Percentiles rank a stretch among this genome's conserved stretches.
phyloP scores from a whole-genome alignment of 257 asterid species.

The Solanum paucissectum region DNA sequence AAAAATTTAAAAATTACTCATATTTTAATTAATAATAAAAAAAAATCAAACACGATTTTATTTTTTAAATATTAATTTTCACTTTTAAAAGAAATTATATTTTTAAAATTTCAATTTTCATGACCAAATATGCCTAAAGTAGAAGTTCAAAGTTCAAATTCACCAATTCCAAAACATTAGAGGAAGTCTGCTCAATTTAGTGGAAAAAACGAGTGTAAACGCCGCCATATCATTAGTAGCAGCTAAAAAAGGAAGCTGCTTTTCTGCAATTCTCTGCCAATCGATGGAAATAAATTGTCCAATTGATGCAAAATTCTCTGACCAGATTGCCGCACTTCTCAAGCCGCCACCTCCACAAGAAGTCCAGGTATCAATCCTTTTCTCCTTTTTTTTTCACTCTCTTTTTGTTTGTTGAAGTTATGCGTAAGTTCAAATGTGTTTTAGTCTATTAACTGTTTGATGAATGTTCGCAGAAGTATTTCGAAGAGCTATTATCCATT shows the following conservation, averaged over 20 bases:
- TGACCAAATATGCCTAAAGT: background rate
- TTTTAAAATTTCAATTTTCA: too few species aligned
- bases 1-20: too few species aligned
- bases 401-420: background rate
- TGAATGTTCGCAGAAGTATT: slow-evolving; percentile 43
- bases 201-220: background rate
- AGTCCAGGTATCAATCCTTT: slow-evolving; percentile 35
- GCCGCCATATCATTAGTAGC: background rate
- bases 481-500: slow-evolving; percentile 35
- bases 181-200: background rate
- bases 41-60: too few species aligned
- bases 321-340: slow-evolving; percentile 45
- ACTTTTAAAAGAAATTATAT: too few species aligned
- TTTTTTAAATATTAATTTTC: too few species aligned
- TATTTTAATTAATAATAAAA: too few species aligned
- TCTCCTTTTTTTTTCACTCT: background rate
- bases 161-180: background rate
- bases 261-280: background rate
- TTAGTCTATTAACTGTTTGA: background rate
- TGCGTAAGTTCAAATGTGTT: background rate
- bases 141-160: too few species aligned
- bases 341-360: slow-evolving; percentile 43
- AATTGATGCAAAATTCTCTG: slow-evolving; percentile 36
- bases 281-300: slow-evolving; percentile 27
- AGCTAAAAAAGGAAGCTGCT: background rate